Percentiles rank a stretch among this genome's conserved stretches.
Conservation (phyloP, 306 rosid genomes). For the Quercus alba region DNA sequence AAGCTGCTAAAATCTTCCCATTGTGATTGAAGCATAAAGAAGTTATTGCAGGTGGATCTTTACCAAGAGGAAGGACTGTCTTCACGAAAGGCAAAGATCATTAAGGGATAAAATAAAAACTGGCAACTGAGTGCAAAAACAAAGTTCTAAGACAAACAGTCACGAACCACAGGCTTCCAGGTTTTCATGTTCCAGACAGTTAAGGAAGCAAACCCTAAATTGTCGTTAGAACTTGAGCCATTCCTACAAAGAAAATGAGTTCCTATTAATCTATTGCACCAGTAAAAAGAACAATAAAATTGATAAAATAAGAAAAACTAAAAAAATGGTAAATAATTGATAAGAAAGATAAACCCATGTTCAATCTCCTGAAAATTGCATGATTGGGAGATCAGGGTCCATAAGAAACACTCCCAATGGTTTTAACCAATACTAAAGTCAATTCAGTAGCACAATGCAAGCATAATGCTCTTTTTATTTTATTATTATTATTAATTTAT, state of each 20-base stretch:
- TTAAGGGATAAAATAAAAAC: constrained; percentile 32
- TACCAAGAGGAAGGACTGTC: constrained; percentile 99
- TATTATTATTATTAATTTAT: no score
- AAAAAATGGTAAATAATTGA: constrained; percentile 12
- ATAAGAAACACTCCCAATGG: neutral
- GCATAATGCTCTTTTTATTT: neutral
- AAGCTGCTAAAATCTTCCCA: constrained; percentile 92
- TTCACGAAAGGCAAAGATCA: constrained; percentile 61
- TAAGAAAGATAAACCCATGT: neutral
- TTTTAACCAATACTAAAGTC: neutral
- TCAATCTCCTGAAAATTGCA: neutral
- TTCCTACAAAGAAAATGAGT: constrained; percentile 43
- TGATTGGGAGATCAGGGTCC: neutral
- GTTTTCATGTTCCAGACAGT: constrained; percentile 98
- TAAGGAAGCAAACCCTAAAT: constrained; percentile 77
- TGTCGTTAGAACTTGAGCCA: constrained; percentile 51
- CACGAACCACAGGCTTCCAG: constrained; percentile 90
- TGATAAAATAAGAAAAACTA: constrained; percentile 1
- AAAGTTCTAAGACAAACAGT: constrained; percentile 27
- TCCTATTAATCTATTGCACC: constrained; percentile 11
- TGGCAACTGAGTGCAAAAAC: neutral
- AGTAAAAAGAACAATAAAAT: constrained; percentile 7
- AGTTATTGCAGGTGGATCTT: constrained; percentile 96
- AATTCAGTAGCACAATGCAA: constrained; percentile 5
- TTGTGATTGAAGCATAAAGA: constrained; percentile 96